phyloP scores from a whole-genome alignment of 768 basidiomycete genomes.

The Agrocybe praecox region DNA sequence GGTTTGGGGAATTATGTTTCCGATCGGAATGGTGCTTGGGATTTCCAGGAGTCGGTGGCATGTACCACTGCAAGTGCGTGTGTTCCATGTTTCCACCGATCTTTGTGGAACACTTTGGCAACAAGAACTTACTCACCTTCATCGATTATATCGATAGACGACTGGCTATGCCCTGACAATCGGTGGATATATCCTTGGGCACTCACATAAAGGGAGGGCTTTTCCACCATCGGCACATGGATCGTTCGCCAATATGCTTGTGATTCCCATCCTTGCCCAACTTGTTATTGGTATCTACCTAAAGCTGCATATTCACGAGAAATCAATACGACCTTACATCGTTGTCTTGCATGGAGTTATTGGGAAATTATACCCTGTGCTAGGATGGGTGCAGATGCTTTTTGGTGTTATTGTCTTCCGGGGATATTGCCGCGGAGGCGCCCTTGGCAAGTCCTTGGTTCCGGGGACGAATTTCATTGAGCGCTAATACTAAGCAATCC shows the following conservation, averaged over 20 bases:
- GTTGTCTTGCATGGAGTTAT: slow-evolving; percentile 75
- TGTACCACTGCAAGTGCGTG: slow-evolving; percentile 79
- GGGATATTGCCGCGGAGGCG: slow-evolving; percentile 79
- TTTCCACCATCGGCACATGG: slow-evolving; percentile 81
- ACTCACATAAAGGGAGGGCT: slow-evolving; percentile 79
- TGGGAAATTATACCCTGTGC: slow-evolving; percentile 80
- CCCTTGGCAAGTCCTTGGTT: slow-evolving; percentile 45
- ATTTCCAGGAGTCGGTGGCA: slow-evolving; percentile 86
- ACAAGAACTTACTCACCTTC: not conserved
- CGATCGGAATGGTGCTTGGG: slow-evolving; percentile 79
- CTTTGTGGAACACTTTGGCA: not conserved
- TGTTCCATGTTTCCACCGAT: not conserved
- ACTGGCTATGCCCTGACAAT: slow-evolving; percentile 69
- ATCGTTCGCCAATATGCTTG: slow-evolving; percentile 62
- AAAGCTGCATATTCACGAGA: slow-evolving; percentile 88
- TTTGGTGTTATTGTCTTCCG: slow-evolving; percentile 78
- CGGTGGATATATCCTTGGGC: slow-evolving; percentile 81
- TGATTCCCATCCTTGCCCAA: slow-evolving; percentile 69
- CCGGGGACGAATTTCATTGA: not conserved
- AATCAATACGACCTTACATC: slow-evolving; percentile 68
- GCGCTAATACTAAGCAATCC: not conserved
- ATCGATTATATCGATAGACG: slow-evolving; percentile 41
- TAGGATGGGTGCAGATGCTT: slow-evolving; percentile 90
- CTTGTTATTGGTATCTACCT: slow-evolving; percentile 82
- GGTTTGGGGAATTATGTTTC: slow-evolving; percentile 89